Base-by-base conservation (phyloP, 192 early-diverging fungal species). In the Backusella psychrophila region DNA sequence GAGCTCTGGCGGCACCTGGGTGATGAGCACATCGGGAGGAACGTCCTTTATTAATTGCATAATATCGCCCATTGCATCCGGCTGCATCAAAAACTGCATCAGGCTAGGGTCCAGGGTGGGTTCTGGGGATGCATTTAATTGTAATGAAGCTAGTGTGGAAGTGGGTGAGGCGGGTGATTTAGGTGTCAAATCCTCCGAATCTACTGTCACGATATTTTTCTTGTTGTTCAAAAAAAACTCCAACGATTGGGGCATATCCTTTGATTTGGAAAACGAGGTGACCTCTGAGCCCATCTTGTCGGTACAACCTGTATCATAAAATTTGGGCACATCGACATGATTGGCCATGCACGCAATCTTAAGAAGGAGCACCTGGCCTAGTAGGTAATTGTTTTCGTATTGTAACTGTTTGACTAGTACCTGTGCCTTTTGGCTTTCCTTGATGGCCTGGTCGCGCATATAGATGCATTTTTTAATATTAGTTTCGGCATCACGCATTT, bases 401-500 rank as follows among this genome's bases (percentile, higher is more conserved):
- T 63, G 56, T 12, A 63, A 29, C 26, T 63, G 56, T 11, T 63
- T 63, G 21, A 63, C 56, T 0, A 29, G 56, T 14, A 29, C 23
- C 56, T 63, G 56, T 9, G 56, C 21, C 26, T 63, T 23, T 63
- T 63, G 23, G 21, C 11, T 29, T 29, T 63, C 56, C 23, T 63
- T 63, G 3, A 63, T 63, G 8, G 56, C 56, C n/a, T 83, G 82
- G 26, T 90, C 88, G 21, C 88, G 84, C 52, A 95, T 82, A 36
- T 89, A 85, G 3, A 89, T 81, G 34, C 92, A 86, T n/a, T 63
- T 63, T 77, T 90, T 89, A 52, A 93, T 91, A 46, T 88, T 84
- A 35, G 84, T 88, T 81, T 96, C 95, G 0, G 95, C 86, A 33
- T 91, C 86, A 42, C 88, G 82, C 33, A 95, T 84, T 72, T 95